Conservation (phyloP, 2,329 filamentous ascomycete genomes). For the Verticillium nonalfalfae region DNA sequence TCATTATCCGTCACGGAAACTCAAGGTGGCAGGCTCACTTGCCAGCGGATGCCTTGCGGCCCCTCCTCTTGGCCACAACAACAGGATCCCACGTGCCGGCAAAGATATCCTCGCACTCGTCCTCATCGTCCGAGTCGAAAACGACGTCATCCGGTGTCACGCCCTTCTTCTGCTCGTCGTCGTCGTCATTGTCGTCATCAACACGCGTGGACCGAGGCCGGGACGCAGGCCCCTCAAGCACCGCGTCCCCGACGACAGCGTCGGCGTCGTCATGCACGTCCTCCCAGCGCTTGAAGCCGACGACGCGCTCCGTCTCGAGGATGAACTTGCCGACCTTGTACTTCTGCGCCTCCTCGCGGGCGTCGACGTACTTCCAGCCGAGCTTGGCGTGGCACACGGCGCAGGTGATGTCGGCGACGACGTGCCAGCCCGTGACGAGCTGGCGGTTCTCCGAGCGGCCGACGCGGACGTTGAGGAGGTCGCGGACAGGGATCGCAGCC, state of each 20-base stretch:
- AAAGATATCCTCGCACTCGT: slow-evolving; percentile 63
- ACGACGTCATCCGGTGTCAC: slow-evolving; percentile 32
- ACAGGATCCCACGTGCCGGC: slow-evolving; percentile 54
- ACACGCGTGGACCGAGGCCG: background rate
- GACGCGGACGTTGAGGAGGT: slow-evolving; percentile 48
- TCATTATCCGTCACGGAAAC: no score
- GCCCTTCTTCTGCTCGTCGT: slow-evolving; percentile 59
- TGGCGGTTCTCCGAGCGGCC: slow-evolving; percentile 49
- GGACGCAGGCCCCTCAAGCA: background rate
- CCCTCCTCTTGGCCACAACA: slow-evolving; percentile 39
- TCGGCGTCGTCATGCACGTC: slow-evolving; percentile 33
- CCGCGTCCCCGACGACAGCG: slow-evolving; percentile 4
- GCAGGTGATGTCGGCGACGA: slow-evolving; percentile 59
- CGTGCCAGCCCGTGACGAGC: slow-evolving; percentile 56
- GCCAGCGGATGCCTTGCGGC: slow-evolving; percentile 21
- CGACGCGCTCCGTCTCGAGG: slow-evolving; percentile 53
- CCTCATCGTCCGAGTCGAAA: slow-evolving; percentile 59
- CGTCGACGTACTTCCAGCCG: slow-evolving; percentile 65
- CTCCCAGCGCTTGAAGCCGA: slow-evolving; percentile 48
- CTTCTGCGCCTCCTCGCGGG: slow-evolving; percentile 49
- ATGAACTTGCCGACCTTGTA: slow-evolving; percentile 68
- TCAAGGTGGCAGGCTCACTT: background rate
- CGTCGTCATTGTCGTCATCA: slow-evolving; percentile 33
- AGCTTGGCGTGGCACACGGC: slow-evolving; percentile 47
- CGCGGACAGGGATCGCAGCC: background rate